Evolutionary conservation across 805 yeast genomes (phyloP).

Genomic region (Monosporozyma servazzii): DNA sequence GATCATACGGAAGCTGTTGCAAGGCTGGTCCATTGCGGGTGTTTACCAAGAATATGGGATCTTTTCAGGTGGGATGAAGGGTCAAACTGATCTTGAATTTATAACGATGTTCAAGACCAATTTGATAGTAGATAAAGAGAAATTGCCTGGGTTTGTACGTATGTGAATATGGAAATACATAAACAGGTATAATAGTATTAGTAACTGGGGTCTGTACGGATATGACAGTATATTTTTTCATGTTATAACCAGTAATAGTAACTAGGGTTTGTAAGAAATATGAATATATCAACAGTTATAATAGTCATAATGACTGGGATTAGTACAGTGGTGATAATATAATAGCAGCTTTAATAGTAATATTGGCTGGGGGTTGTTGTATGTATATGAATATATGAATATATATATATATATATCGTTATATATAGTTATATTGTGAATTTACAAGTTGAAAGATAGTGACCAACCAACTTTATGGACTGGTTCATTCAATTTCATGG

Average conservation of each 20-base stretch:
- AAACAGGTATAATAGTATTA: not conserved
- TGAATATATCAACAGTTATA: not conserved
- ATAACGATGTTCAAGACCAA: slow-evolving; percentile 74
- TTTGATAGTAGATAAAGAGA: slow-evolving; percentile 37
- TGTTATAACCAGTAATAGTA: too few relatives aligned
- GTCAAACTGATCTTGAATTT: slow-evolving; percentile 83
- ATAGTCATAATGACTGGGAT: too few relatives aligned
- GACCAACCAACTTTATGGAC: slow-evolving; percentile 97
- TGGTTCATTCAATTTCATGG: slow-evolving; percentile 88
- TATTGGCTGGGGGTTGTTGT: too few relatives aligned
- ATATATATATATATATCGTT: not conserved
- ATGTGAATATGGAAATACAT: not conserved
- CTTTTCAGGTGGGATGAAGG: slow-evolving; percentile 81
- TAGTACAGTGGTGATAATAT: too few relatives aligned
- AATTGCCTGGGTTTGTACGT: slow-evolving; percentile 59
- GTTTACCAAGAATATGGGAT: slow-evolving; percentile 88
- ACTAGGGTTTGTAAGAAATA: too few relatives aligned
- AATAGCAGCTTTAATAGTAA: too few relatives aligned
- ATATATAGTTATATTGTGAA: slow-evolving; percentile 7
- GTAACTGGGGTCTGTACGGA: too few relatives aligned
- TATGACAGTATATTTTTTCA: too few relatives aligned
- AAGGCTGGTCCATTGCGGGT: slow-evolving; percentile 91
- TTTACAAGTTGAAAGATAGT: slow-evolving; percentile 82
- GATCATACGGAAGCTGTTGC: slow-evolving; percentile 70
- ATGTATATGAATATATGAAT: not conserved